These are phyloP conservation scores for Candida maltosa DNA, from an alignment of 805 yeast species.

Conservation along the genomic window DNA sequence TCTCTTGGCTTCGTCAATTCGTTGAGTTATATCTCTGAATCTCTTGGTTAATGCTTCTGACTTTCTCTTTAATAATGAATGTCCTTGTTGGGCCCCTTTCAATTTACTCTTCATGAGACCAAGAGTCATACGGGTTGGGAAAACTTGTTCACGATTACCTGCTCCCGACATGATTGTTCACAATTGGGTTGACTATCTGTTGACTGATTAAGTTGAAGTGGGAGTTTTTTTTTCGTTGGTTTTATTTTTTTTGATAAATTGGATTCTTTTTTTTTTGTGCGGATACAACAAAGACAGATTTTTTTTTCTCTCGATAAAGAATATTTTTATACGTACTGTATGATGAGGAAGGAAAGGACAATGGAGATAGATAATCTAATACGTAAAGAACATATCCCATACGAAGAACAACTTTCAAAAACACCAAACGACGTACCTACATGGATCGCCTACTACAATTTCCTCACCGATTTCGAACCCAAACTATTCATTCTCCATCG, in stretches of 20 bases:
- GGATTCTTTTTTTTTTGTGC: too few species aligned
- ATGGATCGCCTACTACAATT: constrained; percentile 48
- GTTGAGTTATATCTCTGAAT: constrained; percentile 89
- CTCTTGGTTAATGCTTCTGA: constrained; percentile 96
- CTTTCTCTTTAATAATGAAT: constrained; percentile 87
- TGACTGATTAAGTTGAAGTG: too few species aligned
- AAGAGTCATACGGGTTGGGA: constrained; percentile 96
- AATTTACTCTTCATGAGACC: constrained; percentile 92
- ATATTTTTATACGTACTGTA: too few species aligned
- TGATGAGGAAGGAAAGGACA: too few species aligned
- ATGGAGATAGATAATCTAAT: too few species aligned
- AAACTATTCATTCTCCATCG: constrained; percentile 50
- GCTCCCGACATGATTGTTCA: constrained; percentile 53
- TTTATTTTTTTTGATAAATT: too few species aligned
- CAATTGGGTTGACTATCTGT: too few species aligned
- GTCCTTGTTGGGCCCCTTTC: constrained; percentile 97
- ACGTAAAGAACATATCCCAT: constrained; percentile 24
- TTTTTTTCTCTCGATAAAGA: too few species aligned
- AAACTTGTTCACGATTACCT: constrained; percentile 88
- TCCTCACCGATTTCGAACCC: constrained; percentile 19
- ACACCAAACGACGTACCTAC: constrained; percentile 27
- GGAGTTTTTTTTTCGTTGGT: too few species aligned
- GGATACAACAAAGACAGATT: too few species aligned
- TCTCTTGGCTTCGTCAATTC: constrained; percentile 92
- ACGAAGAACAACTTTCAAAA: constrained; percentile 33